Base-by-base conservation (phyloP, 345 rosid genomes). In the Eucalyptus sp. region DNA sequence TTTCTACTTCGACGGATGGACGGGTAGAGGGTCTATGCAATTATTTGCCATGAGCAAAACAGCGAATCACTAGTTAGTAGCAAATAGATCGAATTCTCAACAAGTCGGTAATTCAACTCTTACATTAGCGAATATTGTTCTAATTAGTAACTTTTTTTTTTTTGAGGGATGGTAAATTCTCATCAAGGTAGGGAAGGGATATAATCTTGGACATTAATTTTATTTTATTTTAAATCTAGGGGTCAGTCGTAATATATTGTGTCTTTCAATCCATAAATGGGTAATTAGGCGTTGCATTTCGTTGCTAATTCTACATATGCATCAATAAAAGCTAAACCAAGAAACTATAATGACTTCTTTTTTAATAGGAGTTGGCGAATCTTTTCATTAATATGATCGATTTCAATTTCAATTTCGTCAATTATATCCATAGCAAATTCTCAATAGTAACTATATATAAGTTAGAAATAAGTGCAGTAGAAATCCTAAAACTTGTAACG, bases 31-130 rank as follows among this genome's bases (percentile, higher is more conserved):
- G 5, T 66, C 79, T 66, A 8, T 31, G 43, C 18, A 8, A 68
- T 68, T 8, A 64, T 66, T 66, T n/a, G 20, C 15, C 41, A 66
- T n/a, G 17, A n/a, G 79, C 79, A 66, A 52, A 52, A n/a, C 10
- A 4, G 8, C 5, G 13, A 1, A 7, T 15, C 8, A 4, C 5
- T 31, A n/a, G 31, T 31, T 2, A 31, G 4, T 31, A 15, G 33
- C 31, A 13, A 29, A 29, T 4, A 13, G 16, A 13, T 62, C 2
- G 3, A 68, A 17, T 31, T 68, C 10, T 17, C 3, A 3, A 9
- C 12, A 20, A 16, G 43, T 31, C 0, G 17, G 2, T 68, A 29
- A 13, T 64, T 64, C 7, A 6, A 4, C 11, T 68, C 37, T 68
- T 68, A 31, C 43, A 68, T 31, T 68, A 31, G 22, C 9, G 3